Percentiles rank a stretch among this genome's conserved stretches.
phyloP scores from a whole-genome alignment of 768 basidiomycete genomes.

The Amylocystis lapponica region DNA sequence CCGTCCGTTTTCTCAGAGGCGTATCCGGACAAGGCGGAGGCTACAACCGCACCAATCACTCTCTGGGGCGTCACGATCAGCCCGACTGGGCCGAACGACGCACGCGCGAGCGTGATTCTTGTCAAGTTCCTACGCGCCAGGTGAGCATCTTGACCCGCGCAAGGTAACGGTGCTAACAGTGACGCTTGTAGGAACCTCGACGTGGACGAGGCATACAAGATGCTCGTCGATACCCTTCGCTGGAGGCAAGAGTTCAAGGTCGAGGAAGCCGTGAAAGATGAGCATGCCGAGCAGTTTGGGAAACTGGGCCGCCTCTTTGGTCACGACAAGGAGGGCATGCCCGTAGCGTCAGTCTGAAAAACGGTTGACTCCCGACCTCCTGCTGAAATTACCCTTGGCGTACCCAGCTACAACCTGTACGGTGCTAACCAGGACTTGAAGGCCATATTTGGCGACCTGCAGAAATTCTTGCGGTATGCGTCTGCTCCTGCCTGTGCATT shows the following conservation, averaged over 20 bases:
- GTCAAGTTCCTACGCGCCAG: conserved; percentile 81
- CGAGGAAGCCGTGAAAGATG: conserved; percentile 51
- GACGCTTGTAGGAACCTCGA: conserved; percentile 41
- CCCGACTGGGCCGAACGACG: conserved; percentile 48
- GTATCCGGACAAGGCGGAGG: conserved; percentile 52
- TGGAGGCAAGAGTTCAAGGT: conserved; percentile 72
- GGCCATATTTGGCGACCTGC: conserved; percentile 70
- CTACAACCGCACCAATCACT: conserved; percentile 42
- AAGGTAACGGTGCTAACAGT: neutral
- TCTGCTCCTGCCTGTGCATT: neutral
- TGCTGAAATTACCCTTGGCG: neutral
- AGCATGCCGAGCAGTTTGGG: conserved; percentile 33
- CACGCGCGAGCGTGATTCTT: conserved; percentile 66
- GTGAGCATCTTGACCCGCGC: conserved; percentile 17
- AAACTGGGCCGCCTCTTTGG: conserved; percentile 60
- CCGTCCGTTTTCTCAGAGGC: conserved; percentile 52
- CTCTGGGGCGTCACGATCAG: conserved; percentile 74
- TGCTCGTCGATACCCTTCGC: conserved; percentile 58
- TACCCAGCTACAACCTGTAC: conserved; percentile 68
- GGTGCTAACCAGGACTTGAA: conserved; percentile 63
- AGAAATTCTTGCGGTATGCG: conserved; percentile 69
- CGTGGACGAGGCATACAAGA: conserved; percentile 48
- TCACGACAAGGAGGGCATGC: conserved; percentile 63
- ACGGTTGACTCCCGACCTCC: neutral
- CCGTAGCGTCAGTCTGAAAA: conserved; percentile 63